Percentiles rank a stretch among this genome's conserved stretches.
Evolutionary conservation across 2,329 filamentous ascomycete species (phyloP).

Genomic region (Rhynchosporium graminicola): DNA sequence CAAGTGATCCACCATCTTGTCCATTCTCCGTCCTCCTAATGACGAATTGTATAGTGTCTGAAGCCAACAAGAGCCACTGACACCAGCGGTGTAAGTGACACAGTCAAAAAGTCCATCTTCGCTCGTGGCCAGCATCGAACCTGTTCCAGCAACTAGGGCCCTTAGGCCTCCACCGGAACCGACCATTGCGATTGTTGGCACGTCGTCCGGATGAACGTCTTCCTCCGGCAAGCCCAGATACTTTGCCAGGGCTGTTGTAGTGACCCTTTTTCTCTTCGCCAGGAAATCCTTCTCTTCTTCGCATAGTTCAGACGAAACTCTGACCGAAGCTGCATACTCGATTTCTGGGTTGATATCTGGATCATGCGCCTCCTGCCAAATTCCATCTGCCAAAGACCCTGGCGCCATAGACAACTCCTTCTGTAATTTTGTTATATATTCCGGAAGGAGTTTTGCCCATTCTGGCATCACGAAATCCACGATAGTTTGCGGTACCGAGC

Average conservation of each 20-base stretch:
- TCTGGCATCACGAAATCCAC: constrained; percentile 75
- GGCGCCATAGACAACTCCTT: constrained; percentile 83
- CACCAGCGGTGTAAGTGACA: constrained; percentile 90
- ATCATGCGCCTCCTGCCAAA: constrained; percentile 90
- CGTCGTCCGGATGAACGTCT: constrained; percentile 88
- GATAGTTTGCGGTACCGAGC: constrained; percentile 56
- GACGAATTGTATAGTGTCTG: constrained; percentile 86
- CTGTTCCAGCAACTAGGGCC: constrained; percentile 86
- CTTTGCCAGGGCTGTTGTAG: constrained; percentile 71
- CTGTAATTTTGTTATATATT: constrained; percentile 79
- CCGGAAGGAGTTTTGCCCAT: constrained; percentile 78
- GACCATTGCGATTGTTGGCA: constrained; percentile 90
- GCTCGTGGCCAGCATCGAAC: constrained; percentile 80
- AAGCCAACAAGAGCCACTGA: constrained; percentile 95
- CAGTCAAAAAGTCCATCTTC: constrained; percentile 93
- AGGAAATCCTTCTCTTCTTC: constrained; percentile 79
- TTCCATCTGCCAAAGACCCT: constrained; percentile 86
- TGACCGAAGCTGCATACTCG: constrained; percentile 74
- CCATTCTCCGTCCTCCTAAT: constrained; percentile 67
- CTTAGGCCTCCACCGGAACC: constrained; percentile 90
- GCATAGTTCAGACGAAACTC: constrained; percentile 80
- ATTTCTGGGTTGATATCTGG: constrained; percentile 85
- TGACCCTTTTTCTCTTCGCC: constrained; percentile 65
- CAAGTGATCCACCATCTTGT: constrained; percentile 76
- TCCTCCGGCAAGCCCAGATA: constrained; percentile 78